These are phyloP conservation scores for Trametes sp. DNA, from an alignment of 1,284 basidiomycete species.

Conservation along the genomic window DNA sequence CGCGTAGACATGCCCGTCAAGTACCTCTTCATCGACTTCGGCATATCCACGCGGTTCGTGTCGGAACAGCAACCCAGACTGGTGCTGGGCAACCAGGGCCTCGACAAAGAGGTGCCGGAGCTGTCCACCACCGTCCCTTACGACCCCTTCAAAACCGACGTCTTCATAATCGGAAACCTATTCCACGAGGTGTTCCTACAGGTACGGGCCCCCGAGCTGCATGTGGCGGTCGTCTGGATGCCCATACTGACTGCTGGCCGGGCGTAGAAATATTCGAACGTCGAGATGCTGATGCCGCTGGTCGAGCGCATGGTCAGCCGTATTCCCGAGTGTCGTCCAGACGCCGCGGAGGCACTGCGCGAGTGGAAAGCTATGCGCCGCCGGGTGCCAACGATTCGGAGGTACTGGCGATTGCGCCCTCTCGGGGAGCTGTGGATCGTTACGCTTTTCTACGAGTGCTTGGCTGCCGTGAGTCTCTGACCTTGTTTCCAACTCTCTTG, in stretches of 20 bases:
- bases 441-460: neutral
- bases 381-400: neutral
- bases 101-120: constrained; percentile 40
- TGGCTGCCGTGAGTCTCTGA: neutral
- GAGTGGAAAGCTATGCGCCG: neutral
- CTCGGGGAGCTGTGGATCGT: neutral
- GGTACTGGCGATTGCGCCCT: neutral
- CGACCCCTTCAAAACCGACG: constrained; percentile 43
- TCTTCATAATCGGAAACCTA: constrained; percentile 40
- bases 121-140: constrained; percentile 36
- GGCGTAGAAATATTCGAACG: neutral
- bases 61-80: constrained; percentile 1
- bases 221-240: too few relatives aligned
- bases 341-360: neutral
- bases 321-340: neutral
- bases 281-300: neutral
- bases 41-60: constrained; percentile 27
- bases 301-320: neutral
- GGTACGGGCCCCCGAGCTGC: neutral
- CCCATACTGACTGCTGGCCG: neutral
- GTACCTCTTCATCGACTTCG: constrained; percentile 40
- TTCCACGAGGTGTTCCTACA: constrained; percentile 13
- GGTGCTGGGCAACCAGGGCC: constrained; percentile 29
- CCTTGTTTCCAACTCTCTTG: too few relatives aligned
- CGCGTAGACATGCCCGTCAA: constrained; percentile 19